Base-by-base conservation (phyloP, 1,284 basidiomycete genomes). In the Rhodotorula sp. region DNA sequence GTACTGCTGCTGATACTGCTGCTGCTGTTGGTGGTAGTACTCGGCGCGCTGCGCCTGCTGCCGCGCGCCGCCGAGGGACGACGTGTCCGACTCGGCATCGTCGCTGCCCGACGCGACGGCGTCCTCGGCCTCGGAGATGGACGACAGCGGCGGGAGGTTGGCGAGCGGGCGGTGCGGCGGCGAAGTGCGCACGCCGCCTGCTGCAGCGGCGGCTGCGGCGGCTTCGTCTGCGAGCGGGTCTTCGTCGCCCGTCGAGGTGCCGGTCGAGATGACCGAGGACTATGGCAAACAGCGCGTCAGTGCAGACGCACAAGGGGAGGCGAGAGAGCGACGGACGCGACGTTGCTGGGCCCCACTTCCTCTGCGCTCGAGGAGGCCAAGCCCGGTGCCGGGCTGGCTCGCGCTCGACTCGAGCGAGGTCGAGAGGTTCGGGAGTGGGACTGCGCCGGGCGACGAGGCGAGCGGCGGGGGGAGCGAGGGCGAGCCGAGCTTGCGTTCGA, bases 401-500 rank as follows among this genome's bases (percentile, higher is more conserved):
- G 34, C 34, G 34, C 34, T 34, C 27, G 55, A 53, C n/a, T 65
- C 64, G 45, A 67, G 14, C 52, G 54, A 41, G 44, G 34, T 3
- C 17, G 61, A 44, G 42, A 67, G 42, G 10, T 44, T 23, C 19
- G 59, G 13, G 34, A 52, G 23, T 2, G 14, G 17, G 50, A 14
- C n/a, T 12, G 50, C n/a, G 7, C 21, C 9, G 53, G 14, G 53
- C 25, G 25, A 17, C 53, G 27, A 10, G 21, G 44, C 25, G 57
- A 17, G 27, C 19, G 61, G 58, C 44, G 21, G 42, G 3, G 60
- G 25, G 13, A 69, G 25, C 3, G 70, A 67, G 3, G 72, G 72
- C 16, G 72, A 67, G 45, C 72, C 72, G 44, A 96, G 86, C 80
- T 94, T 94, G 72, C 92, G 86, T 73, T 91, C 87, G 42, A 96